Evolutionary conservation across 345 rosid species (phyloP), one percentile per base, ranked within the genome.

Genomic region (Populus simonii): DNA sequence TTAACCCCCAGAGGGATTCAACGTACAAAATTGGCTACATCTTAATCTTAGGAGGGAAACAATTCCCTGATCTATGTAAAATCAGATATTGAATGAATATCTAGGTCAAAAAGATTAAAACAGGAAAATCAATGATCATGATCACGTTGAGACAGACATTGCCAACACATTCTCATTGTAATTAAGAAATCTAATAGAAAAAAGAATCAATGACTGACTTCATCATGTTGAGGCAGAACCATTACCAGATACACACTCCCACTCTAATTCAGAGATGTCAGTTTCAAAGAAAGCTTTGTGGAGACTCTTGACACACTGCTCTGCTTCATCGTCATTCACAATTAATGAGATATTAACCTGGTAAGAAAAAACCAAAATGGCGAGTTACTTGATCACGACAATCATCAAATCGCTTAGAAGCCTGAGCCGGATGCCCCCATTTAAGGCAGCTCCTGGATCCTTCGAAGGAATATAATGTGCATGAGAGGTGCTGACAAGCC

Each of bases 321-420:
- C 97, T 17, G 98, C 90, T 87, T 96, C 97, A 6, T 87, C 78
- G 47, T 92, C 95, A 57, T 93, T 86, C 80, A 96, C 98, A 6
- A 93, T 90, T 86, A 96, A 81, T 18, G 98, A 96, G 75, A 93
- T 93, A 75, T 96, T 96, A 69, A 96, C 99, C 99, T 93, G 81
- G 68, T 20, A 11, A 18, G 41, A n/a, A 63, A 63, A 53, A 49
- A 10, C 9, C 36, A 72, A 36, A 68, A 43, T 43, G 68, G 38
- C 36, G 25, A 51, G 11, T 15, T 20, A 10, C 71, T 49, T 18
- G 41, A 63, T 38, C 38, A 8, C 18, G 27, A 4, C 18, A 20
- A 45, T 8, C 11, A n/a, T 38, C 31, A 36, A 22, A 33, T 7
- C 2, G 12, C 59, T 2, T 33, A 3, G 38, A 36, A 72, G 20